These are phyloP conservation scores for Toxicodendron radicans DNA, from an alignment of 345 rosid genomes.

Conservation along the genomic window DNA sequence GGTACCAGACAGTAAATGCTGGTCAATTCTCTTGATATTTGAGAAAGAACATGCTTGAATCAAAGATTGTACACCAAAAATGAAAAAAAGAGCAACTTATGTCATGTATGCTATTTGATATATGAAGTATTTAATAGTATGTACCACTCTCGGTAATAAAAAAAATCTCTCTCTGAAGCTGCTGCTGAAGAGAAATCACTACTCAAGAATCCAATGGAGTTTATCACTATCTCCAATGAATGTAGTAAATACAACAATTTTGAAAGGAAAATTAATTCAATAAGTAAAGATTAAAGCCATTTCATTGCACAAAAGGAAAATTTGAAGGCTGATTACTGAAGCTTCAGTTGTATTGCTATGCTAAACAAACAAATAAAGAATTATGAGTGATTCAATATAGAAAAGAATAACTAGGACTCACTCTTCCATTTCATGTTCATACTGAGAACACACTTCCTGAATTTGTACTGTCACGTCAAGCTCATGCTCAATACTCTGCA, in stretches of 20 bases:
- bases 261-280: not conserved
- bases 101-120: not conserved
- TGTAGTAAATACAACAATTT: not conserved
- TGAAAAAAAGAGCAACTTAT: not conserved
- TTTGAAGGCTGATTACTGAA: not conserved
- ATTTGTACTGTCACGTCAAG: slow-evolving; percentile 51
- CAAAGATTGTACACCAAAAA: not conserved
- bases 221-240: not conserved
- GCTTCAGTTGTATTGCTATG: not conserved
- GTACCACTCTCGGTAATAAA: not conserved
- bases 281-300: not conserved
- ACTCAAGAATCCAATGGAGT: not conserved
- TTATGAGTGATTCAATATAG: not conserved
- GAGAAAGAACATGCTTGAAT: not conserved
- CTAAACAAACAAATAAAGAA: not conserved
- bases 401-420: slow-evolving; percentile 37
- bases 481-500: slow-evolving; percentile 53
- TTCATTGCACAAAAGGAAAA: not conserved
- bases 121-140: not conserved
- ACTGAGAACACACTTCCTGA: slow-evolving; percentile 58
- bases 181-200: not conserved
- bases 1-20: too few species aligned
- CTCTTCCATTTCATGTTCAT: slow-evolving; percentile 82
- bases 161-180: not conserved
- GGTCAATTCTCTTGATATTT: too few species aligned